These are phyloP conservation scores for Penicillium alfredii DNA, from an alignment of 495 filamentous ascomycete species.

Conservation along the genomic window DNA sequence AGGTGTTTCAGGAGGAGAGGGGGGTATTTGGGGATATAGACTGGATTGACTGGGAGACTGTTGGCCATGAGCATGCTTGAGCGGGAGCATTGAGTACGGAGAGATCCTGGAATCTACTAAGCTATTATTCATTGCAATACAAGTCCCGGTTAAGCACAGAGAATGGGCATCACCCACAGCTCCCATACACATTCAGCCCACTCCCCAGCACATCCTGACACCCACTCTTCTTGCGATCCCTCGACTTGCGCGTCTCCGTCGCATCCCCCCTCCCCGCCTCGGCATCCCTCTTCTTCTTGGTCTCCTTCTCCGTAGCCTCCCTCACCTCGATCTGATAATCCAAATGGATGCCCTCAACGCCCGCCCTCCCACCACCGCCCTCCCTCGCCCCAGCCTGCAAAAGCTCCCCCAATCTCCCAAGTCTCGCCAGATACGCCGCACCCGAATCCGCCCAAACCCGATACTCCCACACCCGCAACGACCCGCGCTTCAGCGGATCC, in stretches of 20 bases:
- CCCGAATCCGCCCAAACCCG: conserved; percentile 62
- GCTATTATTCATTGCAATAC: too few species aligned
- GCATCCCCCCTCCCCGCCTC: too few species aligned
- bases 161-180: conserved; percentile 13
- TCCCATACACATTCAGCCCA: conserved; percentile 19
- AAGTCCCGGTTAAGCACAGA: background rate
- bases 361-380: conserved; percentile 5
- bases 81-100: too few species aligned
- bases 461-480: conserved; percentile 44
- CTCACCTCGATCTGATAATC: background rate
- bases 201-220: conserved; percentile 16
- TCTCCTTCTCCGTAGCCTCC: background rate
- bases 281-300: background rate
- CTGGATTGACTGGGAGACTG: conserved; percentile 48
- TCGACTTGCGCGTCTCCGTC: too few species aligned
- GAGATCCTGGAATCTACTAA: too few species aligned
- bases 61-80: too few species aligned
- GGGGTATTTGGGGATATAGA: conserved; percentile 42
- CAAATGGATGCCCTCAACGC: conserved; percentile 5
- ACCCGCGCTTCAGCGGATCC: conserved; percentile 8
- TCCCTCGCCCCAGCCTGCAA: conserved; percentile 1
- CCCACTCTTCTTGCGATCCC: conserved; percentile 2
- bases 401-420: conserved; percentile 34
- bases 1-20: conserved; percentile 48
- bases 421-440: conserved; percentile 53